Evolutionary conservation across 1,284 basidiomycete species (phyloP).

Genomic region (Amylostereum areolatum): DNA sequence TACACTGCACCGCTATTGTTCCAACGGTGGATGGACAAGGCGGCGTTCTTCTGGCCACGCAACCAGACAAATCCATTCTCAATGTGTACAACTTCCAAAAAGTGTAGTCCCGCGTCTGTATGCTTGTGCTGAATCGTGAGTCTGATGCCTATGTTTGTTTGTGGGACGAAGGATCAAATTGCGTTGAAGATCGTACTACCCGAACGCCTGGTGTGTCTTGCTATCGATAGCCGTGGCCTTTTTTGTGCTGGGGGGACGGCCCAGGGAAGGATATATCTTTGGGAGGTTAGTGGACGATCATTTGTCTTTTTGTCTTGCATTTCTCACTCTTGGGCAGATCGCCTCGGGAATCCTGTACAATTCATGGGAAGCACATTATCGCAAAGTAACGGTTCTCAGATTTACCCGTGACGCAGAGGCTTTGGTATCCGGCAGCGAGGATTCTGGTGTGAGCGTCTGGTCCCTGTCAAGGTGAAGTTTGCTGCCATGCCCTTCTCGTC

Average conservation of each 20-base stretch:
- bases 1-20: conserved; percentile 55
- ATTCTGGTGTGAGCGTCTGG: conserved; percentile 88
- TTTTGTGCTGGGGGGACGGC: conserved; percentile 85
- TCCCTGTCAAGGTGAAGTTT: conserved; percentile 70
- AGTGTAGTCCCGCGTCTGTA: conserved; percentile 29
- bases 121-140: not conserved
- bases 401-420: conserved; percentile 81
- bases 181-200: conserved; percentile 84
- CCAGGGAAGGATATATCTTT: conserved; percentile 88
- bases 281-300: conserved; percentile 67
- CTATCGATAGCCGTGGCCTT: conserved; percentile 65
- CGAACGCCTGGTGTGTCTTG: conserved; percentile 79
- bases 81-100: conserved; percentile 84
- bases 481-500: not conserved
- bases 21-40: conserved; percentile 62
- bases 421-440: conserved; percentile 84
- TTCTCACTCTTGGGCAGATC: conserved; percentile 47
- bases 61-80: conserved; percentile 74
- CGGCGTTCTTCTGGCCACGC: conserved; percentile 70
- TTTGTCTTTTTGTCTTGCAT: conserved; percentile 1
- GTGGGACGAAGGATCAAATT: conserved; percentile 69
- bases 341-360: conserved; percentile 85
- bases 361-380: conserved; percentile 94
- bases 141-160: conserved; percentile 2
- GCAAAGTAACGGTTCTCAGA: conserved; percentile 73